Conservation (phyloP, 768 basidiomycete species). For the Chalciporus piperatus region DNA sequence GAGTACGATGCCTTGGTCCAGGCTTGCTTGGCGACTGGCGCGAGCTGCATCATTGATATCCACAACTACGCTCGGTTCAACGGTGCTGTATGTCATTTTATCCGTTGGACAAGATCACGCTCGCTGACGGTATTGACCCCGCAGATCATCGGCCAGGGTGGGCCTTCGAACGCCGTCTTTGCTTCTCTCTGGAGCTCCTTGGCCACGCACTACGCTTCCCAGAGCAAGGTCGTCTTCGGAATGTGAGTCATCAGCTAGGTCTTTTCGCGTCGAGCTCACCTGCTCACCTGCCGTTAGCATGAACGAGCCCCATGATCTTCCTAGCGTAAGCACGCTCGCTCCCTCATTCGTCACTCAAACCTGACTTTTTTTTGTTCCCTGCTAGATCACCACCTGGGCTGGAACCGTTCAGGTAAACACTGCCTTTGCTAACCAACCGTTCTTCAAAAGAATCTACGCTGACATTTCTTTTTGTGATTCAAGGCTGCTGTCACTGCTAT, state of each 20-base stretch:
- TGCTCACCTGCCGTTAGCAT: not conserved
- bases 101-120: not conserved
- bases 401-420: conserved; percentile 8
- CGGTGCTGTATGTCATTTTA: not conserved
- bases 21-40: conserved; percentile 10
- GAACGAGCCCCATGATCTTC: conserved; percentile 17
- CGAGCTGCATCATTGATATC: conserved; percentile 11
- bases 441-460: not conserved
- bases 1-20: conserved; percentile 10
- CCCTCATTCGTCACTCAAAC: not conserved
- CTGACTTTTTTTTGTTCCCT: not conserved
- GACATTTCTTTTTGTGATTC: not conserved
- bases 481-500: conserved; percentile 17
- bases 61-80: conserved; percentile 14
- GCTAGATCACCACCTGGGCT: conserved; percentile 9
- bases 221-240: conserved; percentile 8
- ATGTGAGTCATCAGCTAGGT: not conserved
- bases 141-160: conserved; percentile 15
- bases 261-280: not conserved
- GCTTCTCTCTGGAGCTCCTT: conserved; percentile 12
- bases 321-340: conserved; percentile 3
- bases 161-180: conserved; percentile 9
- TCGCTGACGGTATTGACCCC: not conserved
- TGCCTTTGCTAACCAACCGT: not conserved
- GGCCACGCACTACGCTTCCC: conserved; percentile 1